phyloP scores from a whole-genome alignment of 495 filamentous ascomycete genomes.

The Talaromyces proteolyticus region DNA sequence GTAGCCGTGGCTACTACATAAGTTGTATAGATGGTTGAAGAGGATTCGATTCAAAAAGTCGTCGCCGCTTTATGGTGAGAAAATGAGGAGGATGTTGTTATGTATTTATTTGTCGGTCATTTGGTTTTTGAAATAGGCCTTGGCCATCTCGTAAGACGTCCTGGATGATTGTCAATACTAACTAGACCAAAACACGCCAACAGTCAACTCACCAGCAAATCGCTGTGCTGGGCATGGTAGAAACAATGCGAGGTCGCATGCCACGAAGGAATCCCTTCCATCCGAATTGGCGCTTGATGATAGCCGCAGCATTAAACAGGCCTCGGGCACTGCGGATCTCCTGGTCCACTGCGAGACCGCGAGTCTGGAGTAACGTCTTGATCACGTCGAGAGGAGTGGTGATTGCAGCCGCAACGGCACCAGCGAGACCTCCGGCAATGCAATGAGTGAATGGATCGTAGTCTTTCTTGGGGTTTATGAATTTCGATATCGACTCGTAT shows the following conservation, averaged over 20 bases:
- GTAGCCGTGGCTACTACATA: no score
- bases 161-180: conserved; percentile 35
- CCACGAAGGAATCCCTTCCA: conserved; percentile 87
- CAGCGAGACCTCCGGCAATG: conserved; percentile 83
- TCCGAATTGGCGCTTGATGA: conserved; percentile 82
- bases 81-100: not conserved
- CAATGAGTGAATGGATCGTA: conserved; percentile 95
- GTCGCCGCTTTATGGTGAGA: not conserved
- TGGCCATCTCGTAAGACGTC: conserved; percentile 76
- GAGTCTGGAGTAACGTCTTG: conserved; percentile 93
- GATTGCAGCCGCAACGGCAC: conserved; percentile 85
- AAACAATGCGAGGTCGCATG: conserved; percentile 83
- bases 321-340: conserved; percentile 84
- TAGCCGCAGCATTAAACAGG: conserved; percentile 70
- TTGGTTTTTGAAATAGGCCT: conserved; percentile 60
- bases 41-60: no score
- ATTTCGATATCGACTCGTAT: conserved; percentile 92
- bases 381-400: conserved; percentile 97
- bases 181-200: no score
- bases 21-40: no score
- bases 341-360: conserved; percentile 70
- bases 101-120: conserved; percentile 13
- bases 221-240: conserved; percentile 96
- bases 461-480: conserved; percentile 75
- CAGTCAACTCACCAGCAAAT: conserved; percentile 83